phyloP scores from a whole-genome alignment of 768 basidiomycete genomes.

The Mycena olivaceomarginata region DNA sequence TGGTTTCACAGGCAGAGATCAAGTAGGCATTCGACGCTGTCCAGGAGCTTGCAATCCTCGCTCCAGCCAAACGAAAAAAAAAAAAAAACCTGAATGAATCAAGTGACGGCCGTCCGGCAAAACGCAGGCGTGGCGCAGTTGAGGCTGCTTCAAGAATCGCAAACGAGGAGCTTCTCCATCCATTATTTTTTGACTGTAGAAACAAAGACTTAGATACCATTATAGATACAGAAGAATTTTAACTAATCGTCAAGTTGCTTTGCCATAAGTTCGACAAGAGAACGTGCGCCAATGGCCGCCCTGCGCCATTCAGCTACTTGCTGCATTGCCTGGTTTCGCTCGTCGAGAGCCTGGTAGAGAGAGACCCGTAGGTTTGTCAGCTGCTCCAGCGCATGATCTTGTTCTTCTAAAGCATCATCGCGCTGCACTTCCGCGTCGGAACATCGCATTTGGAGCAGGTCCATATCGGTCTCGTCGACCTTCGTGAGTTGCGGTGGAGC shows the following conservation, averaged over 20 bases:
- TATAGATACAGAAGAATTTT: background rate
- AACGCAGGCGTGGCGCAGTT: slow-evolving; percentile 12
- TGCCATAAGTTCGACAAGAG: background rate
- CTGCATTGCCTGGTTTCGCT: background rate
- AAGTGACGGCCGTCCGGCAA: background rate
- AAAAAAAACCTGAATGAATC: background rate
- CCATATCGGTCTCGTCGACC: background rate
- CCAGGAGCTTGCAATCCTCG: background rate
- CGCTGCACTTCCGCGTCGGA: background rate
- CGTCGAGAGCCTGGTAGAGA: background rate
- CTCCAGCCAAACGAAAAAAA: background rate
- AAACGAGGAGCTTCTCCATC: slow-evolving; percentile 1
- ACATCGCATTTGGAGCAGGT: background rate
- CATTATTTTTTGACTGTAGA: slow-evolving; percentile 11
- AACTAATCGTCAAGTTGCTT: background rate
- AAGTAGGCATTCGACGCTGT: slow-evolving; percentile 5
- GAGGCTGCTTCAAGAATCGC: slow-evolving; percentile 3
- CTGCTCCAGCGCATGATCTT: background rate
- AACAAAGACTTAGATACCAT: background rate
- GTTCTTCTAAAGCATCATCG: background rate
- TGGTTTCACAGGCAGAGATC: background rate
- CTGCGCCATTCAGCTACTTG: background rate
- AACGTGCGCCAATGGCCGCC: background rate
- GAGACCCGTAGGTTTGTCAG: background rate
- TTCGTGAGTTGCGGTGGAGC: background rate